Evolutionary conservation across 1,284 basidiomycete species (phyloP).

Genomic region (Heterobasidion parviporum): DNA sequence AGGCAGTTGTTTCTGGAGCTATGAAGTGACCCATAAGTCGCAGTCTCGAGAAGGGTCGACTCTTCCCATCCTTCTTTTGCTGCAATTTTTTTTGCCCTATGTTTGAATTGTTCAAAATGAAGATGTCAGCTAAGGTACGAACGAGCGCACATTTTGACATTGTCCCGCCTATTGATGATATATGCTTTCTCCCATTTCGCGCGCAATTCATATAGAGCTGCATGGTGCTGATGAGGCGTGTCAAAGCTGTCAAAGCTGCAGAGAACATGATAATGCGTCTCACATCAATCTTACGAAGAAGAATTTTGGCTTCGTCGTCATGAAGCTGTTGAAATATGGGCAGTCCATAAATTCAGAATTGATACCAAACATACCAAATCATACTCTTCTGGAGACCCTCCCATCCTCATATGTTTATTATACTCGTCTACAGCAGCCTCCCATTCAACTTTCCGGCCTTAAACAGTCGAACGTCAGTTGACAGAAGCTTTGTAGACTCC

Average conservation of each 20-base stretch:
- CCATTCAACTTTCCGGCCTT: conserved; percentile 5
- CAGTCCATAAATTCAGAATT: too few relatives aligned
- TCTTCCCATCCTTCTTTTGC: conserved; percentile 28
- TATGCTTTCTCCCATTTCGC: background rate
- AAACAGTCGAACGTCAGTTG: too few relatives aligned
- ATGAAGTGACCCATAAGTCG: conserved; percentile 27
- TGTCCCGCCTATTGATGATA: too few relatives aligned
- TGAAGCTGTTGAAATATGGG: background rate
- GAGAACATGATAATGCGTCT: background rate
- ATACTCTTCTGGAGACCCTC: background rate
- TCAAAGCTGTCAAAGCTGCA: background rate
- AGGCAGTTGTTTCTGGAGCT: conserved; percentile 23
- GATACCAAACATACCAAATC: background rate
- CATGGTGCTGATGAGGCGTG: background rate
- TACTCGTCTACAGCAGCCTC: background rate
- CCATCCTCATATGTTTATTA: background rate
- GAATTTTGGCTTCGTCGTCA: background rate
- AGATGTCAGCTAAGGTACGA: too few relatives aligned
- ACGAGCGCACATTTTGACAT: too few relatives aligned
- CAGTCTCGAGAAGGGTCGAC: conserved; percentile 26
- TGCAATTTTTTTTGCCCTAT: background rate
- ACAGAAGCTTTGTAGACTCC: too few relatives aligned
- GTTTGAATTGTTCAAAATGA: background rate
- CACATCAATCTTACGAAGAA: background rate
- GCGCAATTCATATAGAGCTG: background rate